phyloP scores from a whole-genome alignment of 2,329 filamentous ascomycete species.

The Xylariales sp. region DNA sequence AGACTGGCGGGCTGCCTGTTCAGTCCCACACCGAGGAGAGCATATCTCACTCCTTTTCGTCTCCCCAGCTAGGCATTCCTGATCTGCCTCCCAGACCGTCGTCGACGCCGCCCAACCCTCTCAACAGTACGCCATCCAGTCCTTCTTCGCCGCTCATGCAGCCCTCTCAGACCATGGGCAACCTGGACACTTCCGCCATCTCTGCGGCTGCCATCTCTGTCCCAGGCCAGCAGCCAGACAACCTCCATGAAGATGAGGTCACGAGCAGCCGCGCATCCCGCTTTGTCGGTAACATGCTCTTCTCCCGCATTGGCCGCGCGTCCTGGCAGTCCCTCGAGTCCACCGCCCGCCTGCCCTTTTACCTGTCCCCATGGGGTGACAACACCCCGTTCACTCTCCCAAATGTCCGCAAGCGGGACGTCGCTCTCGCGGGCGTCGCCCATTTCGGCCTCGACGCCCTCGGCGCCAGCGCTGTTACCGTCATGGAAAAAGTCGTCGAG shows the following conservation, averaged over 20 bases:
- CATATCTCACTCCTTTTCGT: too few species aligned
- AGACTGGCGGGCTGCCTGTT: too few species aligned
- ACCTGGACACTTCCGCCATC: too few species aligned
- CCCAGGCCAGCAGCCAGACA: slow-evolving; percentile 5
- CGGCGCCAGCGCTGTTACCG: slow-evolving; percentile 11
- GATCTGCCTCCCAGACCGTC: too few species aligned
- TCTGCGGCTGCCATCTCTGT: too few species aligned
- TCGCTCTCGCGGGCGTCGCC: slow-evolving; percentile 14
- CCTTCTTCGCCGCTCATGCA: too few species aligned
- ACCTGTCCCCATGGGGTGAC: slow-evolving; percentile 15
- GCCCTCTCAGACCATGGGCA: too few species aligned
- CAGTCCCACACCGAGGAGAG: too few species aligned
- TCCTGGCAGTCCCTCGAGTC: slow-evolving; percentile 13
- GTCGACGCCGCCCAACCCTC: too few species aligned
- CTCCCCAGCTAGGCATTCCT: too few species aligned
- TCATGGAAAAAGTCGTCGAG: slow-evolving; percentile 11
- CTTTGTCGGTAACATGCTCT: slow-evolving; percentile 16
- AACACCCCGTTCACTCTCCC: slow-evolving; percentile 14
- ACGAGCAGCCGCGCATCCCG: slow-evolving; percentile 10
- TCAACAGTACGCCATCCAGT: too few species aligned
- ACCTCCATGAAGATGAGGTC: slow-evolving; percentile 10
- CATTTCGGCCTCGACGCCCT: slow-evolving; percentile 15
- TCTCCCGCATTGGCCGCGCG: slow-evolving; percentile 12
- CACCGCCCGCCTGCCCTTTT: slow-evolving; percentile 13
- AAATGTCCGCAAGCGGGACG: slow-evolving; percentile 14